Evolutionary conservation across 1,284 basidiomycete species (phyloP).

Genomic region (Polyporus tsugae): DNA sequence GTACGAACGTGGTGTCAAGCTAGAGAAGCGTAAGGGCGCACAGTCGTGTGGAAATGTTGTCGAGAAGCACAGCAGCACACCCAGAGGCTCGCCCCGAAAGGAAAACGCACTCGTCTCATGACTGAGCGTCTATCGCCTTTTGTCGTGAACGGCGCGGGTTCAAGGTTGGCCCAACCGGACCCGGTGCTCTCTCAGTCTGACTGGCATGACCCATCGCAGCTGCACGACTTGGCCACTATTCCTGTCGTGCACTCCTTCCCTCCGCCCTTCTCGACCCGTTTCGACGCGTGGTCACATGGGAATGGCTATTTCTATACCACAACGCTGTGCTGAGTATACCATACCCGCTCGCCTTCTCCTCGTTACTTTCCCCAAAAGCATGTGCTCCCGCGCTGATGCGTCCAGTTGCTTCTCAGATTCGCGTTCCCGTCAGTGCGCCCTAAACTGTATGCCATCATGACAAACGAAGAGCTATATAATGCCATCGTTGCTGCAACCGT

Average conservation of each 20-base stretch:
- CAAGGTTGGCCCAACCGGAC: too few relatives aligned
- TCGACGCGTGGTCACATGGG: constrained; percentile 18
- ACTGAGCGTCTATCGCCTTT: background rate
- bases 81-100: background rate
- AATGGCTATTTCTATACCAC: background rate
- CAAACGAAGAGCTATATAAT: constrained; percentile 17
- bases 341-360: constrained; percentile 11
- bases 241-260: background rate
- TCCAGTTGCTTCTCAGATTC: constrained; percentile 20
- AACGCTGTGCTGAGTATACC: constrained; percentile 5
- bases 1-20: constrained; percentile 23
- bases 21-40: background rate
- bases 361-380: constrained; percentile 13
- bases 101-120: background rate
- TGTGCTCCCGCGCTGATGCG: constrained; percentile 20
- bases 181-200: background rate
- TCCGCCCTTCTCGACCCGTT: background rate
- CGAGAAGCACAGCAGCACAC: background rate
- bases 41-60: background rate
- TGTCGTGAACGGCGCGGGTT: background rate
- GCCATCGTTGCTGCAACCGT: background rate
- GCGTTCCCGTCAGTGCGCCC: background rate
- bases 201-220: background rate
- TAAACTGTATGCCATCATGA: constrained; percentile 3
- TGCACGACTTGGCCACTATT: background rate